Percentiles rank a stretch among this genome's conserved stretches.
Conservation (phyloP, 2,329 filamentous ascomycete genomes). For the Colletotrichum sp. region DNA sequence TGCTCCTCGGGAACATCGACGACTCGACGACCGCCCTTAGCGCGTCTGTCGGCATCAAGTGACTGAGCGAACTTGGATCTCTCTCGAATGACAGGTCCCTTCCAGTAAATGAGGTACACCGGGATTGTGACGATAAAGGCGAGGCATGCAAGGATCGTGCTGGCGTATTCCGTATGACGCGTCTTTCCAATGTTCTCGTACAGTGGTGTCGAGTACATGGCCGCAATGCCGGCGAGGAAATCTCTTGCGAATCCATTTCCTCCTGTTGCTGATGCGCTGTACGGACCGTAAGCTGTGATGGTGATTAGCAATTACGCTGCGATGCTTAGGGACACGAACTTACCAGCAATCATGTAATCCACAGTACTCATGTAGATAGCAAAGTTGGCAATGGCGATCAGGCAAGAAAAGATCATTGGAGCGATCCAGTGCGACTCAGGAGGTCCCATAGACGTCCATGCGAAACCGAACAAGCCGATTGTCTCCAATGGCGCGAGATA, state of each 20-base stretch:
- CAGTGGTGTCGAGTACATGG: slow-evolving; percentile 62
- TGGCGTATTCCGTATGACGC: slow-evolving; percentile 56
- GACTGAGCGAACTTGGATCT: slow-evolving; percentile 21
- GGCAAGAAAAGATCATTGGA: slow-evolving; percentile 61
- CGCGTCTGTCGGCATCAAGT: background rate
- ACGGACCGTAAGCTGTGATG: slow-evolving; percentile 63
- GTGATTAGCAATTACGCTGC: background rate
- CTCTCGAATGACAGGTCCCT: slow-evolving; percentile 16
- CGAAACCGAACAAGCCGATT: slow-evolving; percentile 67
- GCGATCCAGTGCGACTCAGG: slow-evolving; percentile 64
- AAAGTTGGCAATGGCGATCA: slow-evolving; percentile 69
- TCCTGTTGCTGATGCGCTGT: slow-evolving; percentile 69
- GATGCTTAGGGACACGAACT: background rate
- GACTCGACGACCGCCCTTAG: slow-evolving; percentile 5
- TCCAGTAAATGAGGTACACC: slow-evolving; percentile 22
- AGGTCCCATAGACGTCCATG: slow-evolving; percentile 61
- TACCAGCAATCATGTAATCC: slow-evolving; percentile 65
- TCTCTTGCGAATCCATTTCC: slow-evolving; percentile 71
- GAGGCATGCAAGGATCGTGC: slow-evolving; percentile 55
- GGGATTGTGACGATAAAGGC: slow-evolving; percentile 12
- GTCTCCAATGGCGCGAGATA: slow-evolving; percentile 64
- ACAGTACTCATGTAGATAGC: slow-evolving; percentile 70
- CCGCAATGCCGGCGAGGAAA: slow-evolving; percentile 68
- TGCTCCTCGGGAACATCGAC: background rate
- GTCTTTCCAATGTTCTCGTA: slow-evolving; percentile 47